These are phyloP conservation scores for Cercospora sojina DNA, from an alignment of 2,329 filamentous ascomycete species.

Conservation along the genomic window DNA sequence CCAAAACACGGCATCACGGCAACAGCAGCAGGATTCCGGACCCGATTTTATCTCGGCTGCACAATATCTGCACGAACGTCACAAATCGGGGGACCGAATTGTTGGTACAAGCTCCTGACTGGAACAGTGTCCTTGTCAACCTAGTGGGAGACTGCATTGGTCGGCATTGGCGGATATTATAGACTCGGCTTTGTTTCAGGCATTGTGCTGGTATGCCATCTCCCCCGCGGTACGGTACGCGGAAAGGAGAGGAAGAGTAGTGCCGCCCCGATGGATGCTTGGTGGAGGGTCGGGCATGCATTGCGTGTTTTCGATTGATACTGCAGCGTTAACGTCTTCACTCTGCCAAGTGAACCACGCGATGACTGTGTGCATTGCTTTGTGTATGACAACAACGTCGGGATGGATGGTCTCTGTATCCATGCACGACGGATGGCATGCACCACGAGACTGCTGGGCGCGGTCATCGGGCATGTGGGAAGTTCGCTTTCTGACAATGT, in stretches of 20 bases:
- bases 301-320: background rate
- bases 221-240: background rate
- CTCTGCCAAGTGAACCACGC: background rate
- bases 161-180: slow-evolving; percentile 9
- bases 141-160: slow-evolving; percentile 10
- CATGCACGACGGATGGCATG: background rate
- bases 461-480: background rate
- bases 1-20: background rate
- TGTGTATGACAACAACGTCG: no score
- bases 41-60: slow-evolving; percentile 3
- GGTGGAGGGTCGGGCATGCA: background rate
- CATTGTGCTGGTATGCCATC: background rate
- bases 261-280: background rate
- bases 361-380: background rate
- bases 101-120: background rate
- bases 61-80: background rate
- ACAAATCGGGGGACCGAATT: background rate
- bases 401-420: background rate
- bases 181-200: slow-evolving; percentile 1
- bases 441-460: background rate
- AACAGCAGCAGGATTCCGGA: background rate
- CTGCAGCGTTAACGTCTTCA: background rate
- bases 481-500: background rate
- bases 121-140: background rate
- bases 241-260: background rate